phyloP scores from a whole-genome alignment of 768 basidiomycete species.

The Cystofilobasidium macerans region DNA sequence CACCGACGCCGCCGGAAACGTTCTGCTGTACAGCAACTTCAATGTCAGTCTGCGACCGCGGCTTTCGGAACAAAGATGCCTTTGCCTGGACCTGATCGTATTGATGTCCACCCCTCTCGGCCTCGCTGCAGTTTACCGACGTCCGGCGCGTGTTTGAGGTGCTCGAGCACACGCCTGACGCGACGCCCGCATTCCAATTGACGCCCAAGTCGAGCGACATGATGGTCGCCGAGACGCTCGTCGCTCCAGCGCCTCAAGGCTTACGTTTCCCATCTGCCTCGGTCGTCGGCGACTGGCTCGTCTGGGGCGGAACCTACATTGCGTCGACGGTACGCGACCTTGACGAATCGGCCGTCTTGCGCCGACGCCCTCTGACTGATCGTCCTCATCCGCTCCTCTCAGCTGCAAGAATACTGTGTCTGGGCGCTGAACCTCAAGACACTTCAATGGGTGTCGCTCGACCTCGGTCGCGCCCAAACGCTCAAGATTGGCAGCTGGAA shows the following conservation, averaged over 20 bases:
- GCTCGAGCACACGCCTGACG: constrained; percentile 50
- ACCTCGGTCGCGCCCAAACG: constrained; percentile 27
- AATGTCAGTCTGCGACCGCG: constrained; percentile 45
- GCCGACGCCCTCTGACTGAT: background rate
- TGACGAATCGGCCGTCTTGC: background rate
- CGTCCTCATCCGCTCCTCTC: background rate
- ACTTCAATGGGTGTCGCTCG: constrained; percentile 32
- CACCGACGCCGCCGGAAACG: constrained; percentile 40
- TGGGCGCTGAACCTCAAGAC: constrained; percentile 79
- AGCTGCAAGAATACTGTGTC: constrained; percentile 62
- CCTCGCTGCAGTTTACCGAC: constrained; percentile 60
- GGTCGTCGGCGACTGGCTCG: constrained; percentile 68
- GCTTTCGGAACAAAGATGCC: background rate
- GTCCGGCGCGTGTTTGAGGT: constrained; percentile 92
- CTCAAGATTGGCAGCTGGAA: constrained; percentile 65
- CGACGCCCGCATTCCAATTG: constrained; percentile 52
- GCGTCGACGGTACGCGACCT: constrained; percentile 58
- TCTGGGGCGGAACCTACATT: constrained; percentile 91
- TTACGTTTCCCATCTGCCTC: constrained; percentile 93
- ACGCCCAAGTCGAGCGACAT: constrained; percentile 70
- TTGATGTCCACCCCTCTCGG: too few relatives aligned
- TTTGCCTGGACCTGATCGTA: too few relatives aligned
- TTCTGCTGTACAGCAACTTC: constrained; percentile 90
- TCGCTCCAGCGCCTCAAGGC: constrained; percentile 54
- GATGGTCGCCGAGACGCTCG: constrained; percentile 56